These are phyloP conservation scores for Solanum pinnatisectum DNA, from an alignment of 257 asterid genomes.

Conservation along the genomic window DNA sequence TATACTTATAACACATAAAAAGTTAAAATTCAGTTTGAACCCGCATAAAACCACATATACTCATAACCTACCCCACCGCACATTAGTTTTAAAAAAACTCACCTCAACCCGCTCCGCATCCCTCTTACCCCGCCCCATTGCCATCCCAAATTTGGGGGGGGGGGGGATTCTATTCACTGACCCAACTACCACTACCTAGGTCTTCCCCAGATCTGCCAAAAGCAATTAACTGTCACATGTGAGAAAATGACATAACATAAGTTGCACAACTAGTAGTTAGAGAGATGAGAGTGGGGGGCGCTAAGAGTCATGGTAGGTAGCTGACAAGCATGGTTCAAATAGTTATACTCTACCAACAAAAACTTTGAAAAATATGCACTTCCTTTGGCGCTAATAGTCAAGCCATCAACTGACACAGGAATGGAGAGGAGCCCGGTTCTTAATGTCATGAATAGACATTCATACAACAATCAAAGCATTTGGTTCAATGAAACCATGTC, in stretches of 20 bases:
- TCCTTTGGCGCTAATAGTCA: not conserved
- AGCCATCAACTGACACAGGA: not conserved
- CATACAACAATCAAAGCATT: not conserved
- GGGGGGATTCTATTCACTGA: not conserved
- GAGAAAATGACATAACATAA: not conserved
- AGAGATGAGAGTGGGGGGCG: not conserved
- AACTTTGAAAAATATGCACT: not conserved
- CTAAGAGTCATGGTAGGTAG: not conserved
- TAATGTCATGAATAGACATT: not conserved
- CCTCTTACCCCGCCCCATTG: too few relatives aligned
- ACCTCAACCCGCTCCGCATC: rapidly evolving
- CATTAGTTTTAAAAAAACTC: too few relatives aligned
- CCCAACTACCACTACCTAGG: too few relatives aligned
- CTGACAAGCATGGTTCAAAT: not conserved
- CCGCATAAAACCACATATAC: too few relatives aligned
- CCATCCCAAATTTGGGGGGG: too few relatives aligned
- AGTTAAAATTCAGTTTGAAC: too few relatives aligned
- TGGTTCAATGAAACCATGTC: not conserved
- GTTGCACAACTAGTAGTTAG: not conserved
- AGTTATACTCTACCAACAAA: not conserved
- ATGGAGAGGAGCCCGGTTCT: not conserved
- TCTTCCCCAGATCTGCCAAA: not conserved
- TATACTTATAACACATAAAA: too few relatives aligned
- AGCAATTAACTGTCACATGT: not conserved
- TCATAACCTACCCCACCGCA: rapidly evolving